Base-by-base conservation (phyloP, 2,329 filamentous ascomycete species). In the Raffaelea deltoideospora region DNA sequence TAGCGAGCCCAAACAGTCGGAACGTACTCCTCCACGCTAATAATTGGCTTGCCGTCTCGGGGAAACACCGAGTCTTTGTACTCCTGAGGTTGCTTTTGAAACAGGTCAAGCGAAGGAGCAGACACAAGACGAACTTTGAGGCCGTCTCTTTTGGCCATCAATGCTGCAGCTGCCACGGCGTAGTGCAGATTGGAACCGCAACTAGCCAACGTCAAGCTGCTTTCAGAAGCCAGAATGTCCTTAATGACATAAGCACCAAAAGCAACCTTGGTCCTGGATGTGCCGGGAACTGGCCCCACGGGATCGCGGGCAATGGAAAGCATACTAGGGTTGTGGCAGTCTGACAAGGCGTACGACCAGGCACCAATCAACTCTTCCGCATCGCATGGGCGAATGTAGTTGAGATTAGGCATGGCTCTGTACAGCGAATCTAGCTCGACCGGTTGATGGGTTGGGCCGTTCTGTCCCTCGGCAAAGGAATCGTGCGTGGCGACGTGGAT, bases 401-500 rank as follows among this genome's bases (percentile, higher is more conserved):
- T 53, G 1, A 77, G 43, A 40, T 76, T 75, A 0, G 72, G 72
- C 71, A 77, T 77, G 19, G 71, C 65, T 5, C 73, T 65, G 49
- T 71, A 77, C 3, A 77, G 55, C 0, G 63, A 52, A 10, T 66
- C 63, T 1, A 77, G 55, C 26, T 64, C 72, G 22, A 77, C 65
- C 3, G 72, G 72, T 48, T 77, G 72, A 43, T 77, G 72, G 0
- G 72, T 76, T 0, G 71, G 72, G 0, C 72, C 72, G 42, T 76
- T 66, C 43, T 76, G 66, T 2, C 73, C 72, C 27, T 61, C 68
- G 17, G 65, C 72, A 32, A 76, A 69, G 8, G 60, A 66, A 53
- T 76, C 72, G 50, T 77, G 72, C 0, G 72, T 77, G 2, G 71
- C 73, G 23, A 67, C 58, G 47, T 76, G 72, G 35, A 77, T 74